A percentile compares a stretch with the other conserved stretches of the same genome.
Conservation (phyloP, 1,284 basidiomycete genomes). For the Ganoderma multipileum region DNA sequence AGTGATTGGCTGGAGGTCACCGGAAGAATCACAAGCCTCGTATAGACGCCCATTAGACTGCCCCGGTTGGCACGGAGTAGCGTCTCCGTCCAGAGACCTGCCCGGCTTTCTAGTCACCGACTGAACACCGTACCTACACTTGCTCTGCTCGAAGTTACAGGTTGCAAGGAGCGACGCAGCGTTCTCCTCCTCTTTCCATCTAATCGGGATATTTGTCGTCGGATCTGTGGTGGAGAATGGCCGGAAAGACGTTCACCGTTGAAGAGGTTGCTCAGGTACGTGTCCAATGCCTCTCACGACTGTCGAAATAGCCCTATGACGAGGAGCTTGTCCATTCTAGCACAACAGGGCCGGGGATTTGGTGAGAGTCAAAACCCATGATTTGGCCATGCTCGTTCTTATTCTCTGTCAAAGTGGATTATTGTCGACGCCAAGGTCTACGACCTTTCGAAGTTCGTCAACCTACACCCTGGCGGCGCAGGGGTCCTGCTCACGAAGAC, state of each 20-base stretch:
- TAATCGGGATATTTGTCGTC: not conserved
- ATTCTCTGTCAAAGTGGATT: constrained; percentile 55
- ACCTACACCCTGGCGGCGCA: constrained; percentile 72
- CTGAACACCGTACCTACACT: not conserved
- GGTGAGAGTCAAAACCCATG: constrained; percentile 44
- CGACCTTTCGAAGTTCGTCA: constrained; percentile 66
- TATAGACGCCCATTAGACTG: not conserved
- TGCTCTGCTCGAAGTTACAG: not conserved
- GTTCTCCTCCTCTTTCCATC: not conserved
- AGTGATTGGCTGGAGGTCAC: not conserved
- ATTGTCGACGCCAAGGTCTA: constrained; percentile 74
- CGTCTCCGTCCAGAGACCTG: not conserved
- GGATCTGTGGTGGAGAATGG: constrained; percentile 7
- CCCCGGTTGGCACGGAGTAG: not conserved
- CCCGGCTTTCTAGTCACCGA: not conserved
- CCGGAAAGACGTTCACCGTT: constrained; percentile 33
- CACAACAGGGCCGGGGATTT: constrained; percentile 82
- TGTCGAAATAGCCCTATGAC: not conserved
- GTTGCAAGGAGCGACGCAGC: not conserved
- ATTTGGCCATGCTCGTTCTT: not conserved
- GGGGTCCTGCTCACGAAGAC: constrained; percentile 55
- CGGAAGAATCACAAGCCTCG: not conserved
- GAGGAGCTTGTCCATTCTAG: constrained; percentile 43
- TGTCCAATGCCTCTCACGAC: not conserved
- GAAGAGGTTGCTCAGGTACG: constrained; percentile 63